Conservation (phyloP, 805 yeast species). For the Candida broadrunensis region DNA sequence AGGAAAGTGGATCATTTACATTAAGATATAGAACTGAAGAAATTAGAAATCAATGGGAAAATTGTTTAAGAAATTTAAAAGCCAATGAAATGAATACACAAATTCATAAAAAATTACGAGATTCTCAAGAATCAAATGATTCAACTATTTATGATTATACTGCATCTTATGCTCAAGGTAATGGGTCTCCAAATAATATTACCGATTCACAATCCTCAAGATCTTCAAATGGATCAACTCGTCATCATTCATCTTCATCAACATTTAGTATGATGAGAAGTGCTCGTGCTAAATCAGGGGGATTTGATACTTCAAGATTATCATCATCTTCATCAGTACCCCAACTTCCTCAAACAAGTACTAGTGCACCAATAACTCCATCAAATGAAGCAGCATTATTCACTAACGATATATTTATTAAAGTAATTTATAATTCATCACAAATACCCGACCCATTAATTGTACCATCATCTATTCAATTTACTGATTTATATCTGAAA, state of each 20-base stretch:
- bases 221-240: constrained; percentile 25
- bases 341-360: constrained; percentile 5
- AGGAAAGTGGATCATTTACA: constrained; percentile 82
- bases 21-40: constrained; percentile 84
- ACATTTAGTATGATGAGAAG: constrained; percentile 43
- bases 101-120: constrained; percentile 33
- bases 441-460: constrained; percentile 25
- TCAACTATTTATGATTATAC: constrained; percentile 14
- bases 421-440: constrained; percentile 28
- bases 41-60: constrained; percentile 76
- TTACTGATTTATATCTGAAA: constrained; percentile 59
- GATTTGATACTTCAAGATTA: constrained; percentile 14
- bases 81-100: constrained; percentile 39
- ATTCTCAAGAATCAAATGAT: constrained; percentile 29
- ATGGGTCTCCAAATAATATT: constrained; percentile 9
- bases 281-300: constrained; percentile 19
- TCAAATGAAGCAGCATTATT: constrained; percentile 9
- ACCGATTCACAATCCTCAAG: constrained; percentile 21
- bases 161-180: constrained; percentile 8
- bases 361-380: constrained; percentile 14
- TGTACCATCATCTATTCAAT: constrained; percentile 27
- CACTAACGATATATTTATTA: constrained; percentile 17
- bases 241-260: constrained; percentile 42
- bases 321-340: constrained; percentile 14
- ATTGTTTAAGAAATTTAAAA: constrained; percentile 52